These are phyloP conservation scores for Cladophialophora psammophila DNA, from an alignment of 2,329 filamentous ascomycete genomes.

Conservation along the genomic window DNA sequence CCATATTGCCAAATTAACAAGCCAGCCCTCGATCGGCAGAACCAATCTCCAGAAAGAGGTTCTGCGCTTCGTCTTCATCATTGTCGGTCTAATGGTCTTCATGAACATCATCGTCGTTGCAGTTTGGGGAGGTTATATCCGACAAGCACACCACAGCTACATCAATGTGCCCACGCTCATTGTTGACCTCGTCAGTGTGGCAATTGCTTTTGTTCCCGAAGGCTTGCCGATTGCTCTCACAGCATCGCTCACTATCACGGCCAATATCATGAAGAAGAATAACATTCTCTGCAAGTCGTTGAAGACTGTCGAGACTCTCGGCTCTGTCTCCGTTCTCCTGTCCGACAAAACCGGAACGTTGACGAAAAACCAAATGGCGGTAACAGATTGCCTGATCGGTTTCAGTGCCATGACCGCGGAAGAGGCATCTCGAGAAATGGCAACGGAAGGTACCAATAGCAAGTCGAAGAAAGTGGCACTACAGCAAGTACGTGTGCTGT, in stretches of 20 bases:
- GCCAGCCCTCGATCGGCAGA: slow-evolving; percentile 70
- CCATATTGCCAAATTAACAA: slow-evolving; percentile 75
- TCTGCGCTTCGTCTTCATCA: slow-evolving; percentile 73
- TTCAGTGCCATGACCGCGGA: slow-evolving; percentile 59
- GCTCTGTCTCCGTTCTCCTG: slow-evolving; percentile 75
- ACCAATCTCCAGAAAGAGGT: slow-evolving; percentile 77
- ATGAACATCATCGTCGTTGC: slow-evolving; percentile 64
- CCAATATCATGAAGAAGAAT: slow-evolving; percentile 77
- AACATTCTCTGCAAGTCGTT: slow-evolving; percentile 81
- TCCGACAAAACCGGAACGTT: slow-evolving; percentile 74
- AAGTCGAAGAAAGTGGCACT: slow-evolving; percentile 51
- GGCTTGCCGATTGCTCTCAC: slow-evolving; percentile 74
- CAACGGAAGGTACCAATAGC: slow-evolving; percentile 37
- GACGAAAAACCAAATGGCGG: slow-evolving; percentile 73
- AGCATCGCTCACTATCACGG: slow-evolving; percentile 75
- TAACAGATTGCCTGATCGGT: slow-evolving; percentile 72
- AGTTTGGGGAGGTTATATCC: slow-evolving; percentile 76
- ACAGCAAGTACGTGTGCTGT: slow-evolving; percentile 66
- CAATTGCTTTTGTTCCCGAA: slow-evolving; percentile 78
- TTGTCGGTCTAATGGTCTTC: slow-evolving; percentile 68
- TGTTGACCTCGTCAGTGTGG: slow-evolving; percentile 74
- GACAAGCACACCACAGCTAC: slow-evolving; percentile 70
- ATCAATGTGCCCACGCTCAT: slow-evolving; percentile 76
- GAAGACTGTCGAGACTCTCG: slow-evolving; percentile 78
- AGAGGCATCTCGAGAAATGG: slow-evolving; percentile 58